Evolutionary conservation across 2,329 filamentous ascomycete genomes (phyloP).

Genomic region (Talaromyces verruculosus): DNA sequence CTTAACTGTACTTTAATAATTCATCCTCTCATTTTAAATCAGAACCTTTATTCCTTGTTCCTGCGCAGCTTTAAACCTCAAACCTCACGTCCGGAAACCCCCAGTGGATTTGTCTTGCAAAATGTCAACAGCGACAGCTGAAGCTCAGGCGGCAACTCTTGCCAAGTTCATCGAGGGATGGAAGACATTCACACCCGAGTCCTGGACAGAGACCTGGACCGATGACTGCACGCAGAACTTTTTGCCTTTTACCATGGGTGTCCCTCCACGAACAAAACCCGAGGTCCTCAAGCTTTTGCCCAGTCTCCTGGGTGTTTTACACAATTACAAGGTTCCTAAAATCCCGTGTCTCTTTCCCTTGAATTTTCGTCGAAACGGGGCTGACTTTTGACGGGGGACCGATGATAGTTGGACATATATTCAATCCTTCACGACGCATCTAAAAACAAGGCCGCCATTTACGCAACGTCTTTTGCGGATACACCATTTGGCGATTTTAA

Average conservation of each 20-base stretch:
- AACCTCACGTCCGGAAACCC: not conserved
- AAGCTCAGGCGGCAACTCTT: constrained; percentile 7
- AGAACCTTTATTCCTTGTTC: not conserved
- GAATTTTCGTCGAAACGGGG: not conserved
- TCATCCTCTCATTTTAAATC: not conserved
- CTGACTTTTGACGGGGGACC: not conserved
- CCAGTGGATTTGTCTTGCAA: not conserved
- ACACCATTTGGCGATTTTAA: not conserved
- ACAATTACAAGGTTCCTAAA: not conserved
- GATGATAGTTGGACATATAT: not conserved
- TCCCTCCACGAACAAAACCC: not conserved
- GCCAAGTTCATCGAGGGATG: constrained; percentile 1
- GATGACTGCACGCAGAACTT: constrained; percentile 8
- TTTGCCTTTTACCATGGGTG: constrained; percentile 1
- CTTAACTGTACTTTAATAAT: not conserved
- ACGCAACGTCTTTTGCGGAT: not conserved
- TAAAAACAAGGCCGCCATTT: constrained; percentile 1
- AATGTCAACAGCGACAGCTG: not conserved
- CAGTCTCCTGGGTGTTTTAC: not conserved
- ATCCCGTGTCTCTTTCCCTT: not conserved
- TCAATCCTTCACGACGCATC: not conserved
- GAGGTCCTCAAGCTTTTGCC: constrained; percentile 2
- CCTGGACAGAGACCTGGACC: not conserved
- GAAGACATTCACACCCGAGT: not conserved
- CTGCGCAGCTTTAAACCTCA: not conserved